A percentile compares a stretch with the other conserved stretches of the same genome.
phyloP scores from a whole-genome alignment of 2,329 filamentous ascomycete genomes.

The Colletotrichum simmondsii region DNA sequence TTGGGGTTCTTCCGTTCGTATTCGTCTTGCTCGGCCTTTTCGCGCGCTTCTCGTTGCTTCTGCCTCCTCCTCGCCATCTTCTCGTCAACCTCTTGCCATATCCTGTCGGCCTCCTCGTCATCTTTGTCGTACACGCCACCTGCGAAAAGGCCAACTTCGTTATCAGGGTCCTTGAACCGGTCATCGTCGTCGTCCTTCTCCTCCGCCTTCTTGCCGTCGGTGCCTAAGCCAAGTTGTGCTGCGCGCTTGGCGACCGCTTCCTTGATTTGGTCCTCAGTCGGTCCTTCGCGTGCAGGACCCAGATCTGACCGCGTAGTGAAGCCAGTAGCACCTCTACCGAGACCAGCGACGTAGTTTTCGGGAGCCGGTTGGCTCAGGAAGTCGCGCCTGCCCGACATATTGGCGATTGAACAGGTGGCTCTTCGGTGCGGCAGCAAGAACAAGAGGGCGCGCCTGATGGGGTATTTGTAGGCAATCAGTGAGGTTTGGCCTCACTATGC shows the following conservation, averaged over 20 bases:
- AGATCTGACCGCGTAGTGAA: slow-evolving; percentile 98
- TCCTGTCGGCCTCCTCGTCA: slow-evolving; percentile 95
- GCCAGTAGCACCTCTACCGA: slow-evolving; percentile 96
- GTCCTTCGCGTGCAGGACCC: slow-evolving; percentile 92
- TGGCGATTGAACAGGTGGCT: slow-evolving; percentile 34
- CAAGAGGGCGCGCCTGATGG: neutral
- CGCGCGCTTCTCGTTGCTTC: slow-evolving; percentile 92
- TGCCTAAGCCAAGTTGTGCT: slow-evolving; percentile 78
- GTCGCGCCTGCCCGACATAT: slow-evolving; percentile 76
- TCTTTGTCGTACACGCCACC: slow-evolving; percentile 97
- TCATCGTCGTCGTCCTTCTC: slow-evolving; percentile 79
- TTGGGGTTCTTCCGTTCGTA: slow-evolving; percentile 98
- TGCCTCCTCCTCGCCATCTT: slow-evolving; percentile 93
- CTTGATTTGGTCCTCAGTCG: slow-evolving; percentile 98
- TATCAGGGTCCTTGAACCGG: slow-evolving; percentile 94
- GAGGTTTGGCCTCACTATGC: slow-evolving; percentile 2
- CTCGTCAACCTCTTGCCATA: slow-evolving; percentile 96
- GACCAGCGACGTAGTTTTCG: slow-evolving; percentile 92
- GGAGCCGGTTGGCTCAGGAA: slow-evolving; percentile 89
- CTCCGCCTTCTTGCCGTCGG: slow-evolving; percentile 75
- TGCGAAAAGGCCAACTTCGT: slow-evolving; percentile 94
- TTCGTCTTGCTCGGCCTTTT: slow-evolving; percentile 89
- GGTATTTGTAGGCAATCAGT: neutral
- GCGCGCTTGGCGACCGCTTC: slow-evolving; percentile 95
- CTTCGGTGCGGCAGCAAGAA: neutral